Evolutionary conservation across 2,329 filamentous ascomycete genomes (phyloP).

Genomic region (Pseudonectria foliicola): DNA sequence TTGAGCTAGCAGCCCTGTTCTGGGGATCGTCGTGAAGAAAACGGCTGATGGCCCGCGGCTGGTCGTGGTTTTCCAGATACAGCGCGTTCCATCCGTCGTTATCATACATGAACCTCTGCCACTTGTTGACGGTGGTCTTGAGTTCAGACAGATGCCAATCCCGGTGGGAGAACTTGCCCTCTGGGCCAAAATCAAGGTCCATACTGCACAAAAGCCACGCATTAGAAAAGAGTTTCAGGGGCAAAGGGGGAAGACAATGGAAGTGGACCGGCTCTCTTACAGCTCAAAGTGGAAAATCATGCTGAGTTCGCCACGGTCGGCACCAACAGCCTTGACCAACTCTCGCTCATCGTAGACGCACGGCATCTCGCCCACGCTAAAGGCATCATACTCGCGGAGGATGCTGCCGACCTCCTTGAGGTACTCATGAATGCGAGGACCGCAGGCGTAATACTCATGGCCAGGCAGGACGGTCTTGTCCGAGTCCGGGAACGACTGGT

Average conservation of each 20-base stretch:
- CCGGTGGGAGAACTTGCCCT: conserved; percentile 36
- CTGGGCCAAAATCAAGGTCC: conserved; percentile 39
- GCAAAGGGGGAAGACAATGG: neutral
- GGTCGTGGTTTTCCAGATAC: conserved; percentile 62
- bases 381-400: conserved; percentile 39
- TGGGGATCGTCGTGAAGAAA: conserved; percentile 44
- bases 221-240: neutral
- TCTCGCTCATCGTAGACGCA: conserved; percentile 35
- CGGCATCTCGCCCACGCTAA: conserved; percentile 47
- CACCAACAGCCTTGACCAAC: conserved; percentile 43
- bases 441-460: conserved; percentile 46
- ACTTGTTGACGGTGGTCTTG: conserved; percentile 46
- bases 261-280: conserved; percentile 33
- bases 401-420: conserved; percentile 38
- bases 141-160: conserved; percentile 43
- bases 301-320: conserved; percentile 52
- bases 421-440: conserved; percentile 40
- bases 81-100: conserved; percentile 58
- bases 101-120: conserved; percentile 53
- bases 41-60: conserved; percentile 52
- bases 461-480: conserved; percentile 25
- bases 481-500: conserved; percentile 47
- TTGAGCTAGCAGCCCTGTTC: conserved; percentile 43
- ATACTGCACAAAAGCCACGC: conserved; percentile 27
- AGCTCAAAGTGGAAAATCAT: conserved; percentile 71